A percentile compares a stretch with the other conserved stretches of the same genome.
phyloP scores from a whole-genome alignment of 1,284 basidiomycete species.

The Lignosus rhinocerotis region DNA sequence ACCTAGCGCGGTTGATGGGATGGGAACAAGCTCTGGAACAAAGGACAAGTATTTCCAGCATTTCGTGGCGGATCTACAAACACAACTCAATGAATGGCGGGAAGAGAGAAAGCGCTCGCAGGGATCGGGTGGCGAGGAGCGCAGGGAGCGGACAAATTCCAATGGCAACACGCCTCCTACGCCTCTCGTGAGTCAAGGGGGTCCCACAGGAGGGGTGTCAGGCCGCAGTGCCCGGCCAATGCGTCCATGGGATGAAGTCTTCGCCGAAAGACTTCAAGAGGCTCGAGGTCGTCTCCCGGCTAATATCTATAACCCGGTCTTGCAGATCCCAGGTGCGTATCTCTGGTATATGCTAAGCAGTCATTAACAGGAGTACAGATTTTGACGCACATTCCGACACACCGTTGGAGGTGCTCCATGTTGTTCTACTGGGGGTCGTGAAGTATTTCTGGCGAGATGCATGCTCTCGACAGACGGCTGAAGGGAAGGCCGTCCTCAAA shows the following conservation, averaged over 20 bases:
- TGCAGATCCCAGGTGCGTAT: slow-evolving; percentile 4
- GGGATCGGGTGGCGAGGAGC: too few species aligned
- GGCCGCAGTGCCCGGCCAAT: too few species aligned
- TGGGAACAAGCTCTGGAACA: background rate
- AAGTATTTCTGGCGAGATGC: slow-evolving; percentile 42
- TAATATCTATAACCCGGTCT: background rate
- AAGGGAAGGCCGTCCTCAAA: slow-evolving; percentile 21
- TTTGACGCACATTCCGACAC: slow-evolving; percentile 36
- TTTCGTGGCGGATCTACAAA: slow-evolving; percentile 1
- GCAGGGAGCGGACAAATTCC: too few species aligned
- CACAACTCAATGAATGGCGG: background rate
- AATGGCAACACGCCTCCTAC: background rate
- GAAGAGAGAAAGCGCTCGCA: background rate
- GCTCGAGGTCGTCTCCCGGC: background rate
- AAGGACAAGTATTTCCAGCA: slow-evolving; percentile 1
- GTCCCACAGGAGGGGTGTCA: too few species aligned
- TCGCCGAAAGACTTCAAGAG: background rate
- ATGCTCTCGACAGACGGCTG: slow-evolving; percentile 20
- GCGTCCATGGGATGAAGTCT: background rate
- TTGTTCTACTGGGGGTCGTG: slow-evolving; percentile 36
- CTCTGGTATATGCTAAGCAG: too few species aligned
- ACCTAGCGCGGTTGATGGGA: background rate
- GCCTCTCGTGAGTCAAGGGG: background rate
- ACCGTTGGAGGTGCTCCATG: slow-evolving; percentile 39
- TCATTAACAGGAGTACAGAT: too few species aligned